Conservation (phyloP, 2,329 filamentous ascomycete species). For the Microdochium paspali region DNA sequence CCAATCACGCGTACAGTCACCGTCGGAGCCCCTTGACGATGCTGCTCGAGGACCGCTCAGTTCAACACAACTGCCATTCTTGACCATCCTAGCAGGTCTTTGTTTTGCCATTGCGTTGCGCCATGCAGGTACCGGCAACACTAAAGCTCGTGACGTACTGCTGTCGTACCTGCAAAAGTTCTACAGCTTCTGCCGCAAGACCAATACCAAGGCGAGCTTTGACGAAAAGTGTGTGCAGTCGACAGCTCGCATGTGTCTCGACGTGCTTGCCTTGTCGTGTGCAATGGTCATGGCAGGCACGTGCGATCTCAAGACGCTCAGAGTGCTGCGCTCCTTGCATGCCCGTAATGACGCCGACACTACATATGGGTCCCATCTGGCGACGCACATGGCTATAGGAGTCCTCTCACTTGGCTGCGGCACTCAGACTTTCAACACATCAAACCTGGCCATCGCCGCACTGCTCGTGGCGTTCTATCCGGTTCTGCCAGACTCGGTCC, state of each 20-base stretch:
- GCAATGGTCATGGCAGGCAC: conserved; percentile 94
- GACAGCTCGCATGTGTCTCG: conserved; percentile 84
- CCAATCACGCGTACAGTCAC: conserved; percentile 50
- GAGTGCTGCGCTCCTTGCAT: conserved; percentile 78
- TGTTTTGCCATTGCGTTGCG: conserved; percentile 72
- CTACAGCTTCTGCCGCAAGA: conserved; percentile 57
- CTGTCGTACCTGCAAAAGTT: conserved; percentile 81
- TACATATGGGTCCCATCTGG: conserved; percentile 88
- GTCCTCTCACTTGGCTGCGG: conserved; percentile 87
- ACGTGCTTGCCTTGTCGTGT: conserved; percentile 71
- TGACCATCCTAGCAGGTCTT: conserved; percentile 82
- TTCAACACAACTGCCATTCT: conserved; percentile 82
- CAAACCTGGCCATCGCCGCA: conserved; percentile 75
- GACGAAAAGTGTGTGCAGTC: conserved; percentile 77
- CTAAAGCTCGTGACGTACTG: conserved; percentile 68
- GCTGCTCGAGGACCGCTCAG: conserved; percentile 36
- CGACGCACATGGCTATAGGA: conserved; percentile 84
- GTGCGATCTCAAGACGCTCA: conserved; percentile 77
- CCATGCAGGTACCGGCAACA: conserved; percentile 63
- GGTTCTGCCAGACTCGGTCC: conserved; percentile 76
- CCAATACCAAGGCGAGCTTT: conserved; percentile 42
- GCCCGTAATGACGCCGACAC: conserved; percentile 76
- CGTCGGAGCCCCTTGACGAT: conserved; percentile 34
- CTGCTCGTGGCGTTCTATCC: conserved; percentile 91
- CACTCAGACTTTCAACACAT: conserved; percentile 84